These are phyloP conservation scores for Cryptococcus sp. DNA, from an alignment of 1,284 basidiomycete genomes.

Conservation along the genomic window DNA sequence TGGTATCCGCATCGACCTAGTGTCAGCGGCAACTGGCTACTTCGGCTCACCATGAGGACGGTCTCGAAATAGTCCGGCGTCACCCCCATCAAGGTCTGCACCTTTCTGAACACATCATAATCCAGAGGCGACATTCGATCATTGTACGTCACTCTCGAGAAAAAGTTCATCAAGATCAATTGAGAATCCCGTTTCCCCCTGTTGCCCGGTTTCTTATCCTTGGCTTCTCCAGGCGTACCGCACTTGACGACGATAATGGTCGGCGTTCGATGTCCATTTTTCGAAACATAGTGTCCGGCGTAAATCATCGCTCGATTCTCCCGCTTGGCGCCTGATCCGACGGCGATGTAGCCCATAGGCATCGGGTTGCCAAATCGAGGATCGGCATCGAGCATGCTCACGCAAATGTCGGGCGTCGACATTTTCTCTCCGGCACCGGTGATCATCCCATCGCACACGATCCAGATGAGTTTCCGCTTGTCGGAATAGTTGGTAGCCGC, in stretches of 20 bases:
- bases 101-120: slow-evolving; percentile 96
- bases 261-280: slow-evolving; percentile 75
- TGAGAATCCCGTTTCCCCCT: slow-evolving; percentile 98
- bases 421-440: slow-evolving; percentile 92
- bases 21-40: slow-evolving; percentile 3
- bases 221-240: slow-evolving; percentile 71
- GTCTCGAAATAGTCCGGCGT: slow-evolving; percentile 99
- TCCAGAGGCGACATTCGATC: slow-evolving; percentile 97
- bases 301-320: slow-evolving; percentile 98
- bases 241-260: slow-evolving; percentile 97
- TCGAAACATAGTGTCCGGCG: slow-evolving; percentile 81
- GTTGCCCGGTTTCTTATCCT: slow-evolving; percentile 93
- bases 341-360: slow-evolving; percentile 90
- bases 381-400: slow-evolving; percentile 85
- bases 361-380: slow-evolving; percentile 91
- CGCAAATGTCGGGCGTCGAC: slow-evolving; percentile 95
- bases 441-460: slow-evolving; percentile 98
- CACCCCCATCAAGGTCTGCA: slow-evolving; percentile 95
- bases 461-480: slow-evolving; percentile 81
- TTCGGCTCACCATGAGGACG: slow-evolving; percentile 76
- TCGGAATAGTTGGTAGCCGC: slow-evolving; percentile 87
- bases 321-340: slow-evolving; percentile 80
- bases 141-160: slow-evolving; percentile 97
- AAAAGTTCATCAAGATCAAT: slow-evolving; percentile 99
- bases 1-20: slow-evolving; percentile 96